Evolutionary conservation across 1,284 basidiomycete species (phyloP), one percentile per base, ranked within the genome.

Genomic region (Blastosporella zonata): DNA sequence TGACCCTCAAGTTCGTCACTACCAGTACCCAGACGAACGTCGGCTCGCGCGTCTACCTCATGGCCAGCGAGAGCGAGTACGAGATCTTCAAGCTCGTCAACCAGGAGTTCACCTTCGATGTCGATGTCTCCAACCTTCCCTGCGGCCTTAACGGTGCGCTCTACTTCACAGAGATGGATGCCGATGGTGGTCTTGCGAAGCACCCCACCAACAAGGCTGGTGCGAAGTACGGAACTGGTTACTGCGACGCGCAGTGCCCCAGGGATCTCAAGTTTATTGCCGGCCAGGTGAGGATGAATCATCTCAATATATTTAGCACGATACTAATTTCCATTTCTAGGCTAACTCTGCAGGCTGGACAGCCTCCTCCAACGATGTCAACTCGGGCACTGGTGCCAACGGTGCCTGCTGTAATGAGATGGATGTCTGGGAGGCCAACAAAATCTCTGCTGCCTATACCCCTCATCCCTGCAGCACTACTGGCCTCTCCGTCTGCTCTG

Each of bases 1-100:
- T 79, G 55, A 75, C 68, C 36, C 70, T 79, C 62, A 73, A 74
- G 52, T 75, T 79, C 61, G 71, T 74, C 52, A 77, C 74, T 41
- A 54, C 53, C 56, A 48, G 66, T 56, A 38, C 15, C 6, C 21
- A 62, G 35, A 48, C 45, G 44, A 77, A 78, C 66, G 36, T 37
- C 20, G 36, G 36, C 36, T 37, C 36, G 20, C 36, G 36, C 12
- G 20, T 37, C 20, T 37, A 37, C 20, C 36, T 37, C 15, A 37
- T 37, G 36, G 36, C 36, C 36, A 37, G 20, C 36, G 36, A 37
- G n/a, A 18, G 20, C 3, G 2, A 22, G 20, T 37, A 37, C 12
- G 36, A 37, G 36, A 18, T 37, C 21, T 37, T 37, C 36, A 20
- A 37, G 36, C 36, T 37, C 20, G 36, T 37, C 6, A 37, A 37